These are phyloP conservation scores for Aspergillus biplanus DNA, from an alignment of 495 filamentous ascomycete genomes.

Conservation along the genomic window DNA sequence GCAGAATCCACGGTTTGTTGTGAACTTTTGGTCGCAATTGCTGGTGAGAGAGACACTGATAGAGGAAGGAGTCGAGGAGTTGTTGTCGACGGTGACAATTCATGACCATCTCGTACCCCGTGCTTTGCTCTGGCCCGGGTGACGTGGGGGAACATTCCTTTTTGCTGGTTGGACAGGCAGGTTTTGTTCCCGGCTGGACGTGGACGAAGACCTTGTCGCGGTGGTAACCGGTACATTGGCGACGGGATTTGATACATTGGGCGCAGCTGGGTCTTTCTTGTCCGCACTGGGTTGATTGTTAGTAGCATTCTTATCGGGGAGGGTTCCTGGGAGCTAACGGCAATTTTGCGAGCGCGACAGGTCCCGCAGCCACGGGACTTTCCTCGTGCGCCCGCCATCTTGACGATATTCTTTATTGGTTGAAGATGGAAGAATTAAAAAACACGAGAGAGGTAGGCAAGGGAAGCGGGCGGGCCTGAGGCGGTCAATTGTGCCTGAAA, in stretches of 20 bases:
- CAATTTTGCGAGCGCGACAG: conserved; percentile 46
- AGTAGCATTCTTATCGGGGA: not conserved
- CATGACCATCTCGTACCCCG: conserved; percentile 12
- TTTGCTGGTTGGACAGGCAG: not conserved
- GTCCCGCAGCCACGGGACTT: conserved; percentile 52
- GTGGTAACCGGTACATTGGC: conserved; percentile 42
- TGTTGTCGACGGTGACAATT: conserved; percentile 20
- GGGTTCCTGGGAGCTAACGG: conserved; percentile 27
- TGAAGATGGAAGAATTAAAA: too few relatives aligned
- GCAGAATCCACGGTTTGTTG: conserved; percentile 31
- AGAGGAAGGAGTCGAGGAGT: conserved; percentile 25
- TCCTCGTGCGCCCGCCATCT: conserved; percentile 51
- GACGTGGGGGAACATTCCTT: not conserved
- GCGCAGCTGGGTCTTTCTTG: conserved; percentile 38
- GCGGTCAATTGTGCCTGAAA: too few relatives aligned
- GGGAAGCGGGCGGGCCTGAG: too few relatives aligned
- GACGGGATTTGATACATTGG: conserved; percentile 40
- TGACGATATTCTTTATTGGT: too few relatives aligned
- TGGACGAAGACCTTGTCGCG: conserved; percentile 39
- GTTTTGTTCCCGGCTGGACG: conserved; percentile 22
- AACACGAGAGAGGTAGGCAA: too few relatives aligned
- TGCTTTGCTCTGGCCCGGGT: not conserved
- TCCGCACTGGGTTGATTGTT: conserved; percentile 33
- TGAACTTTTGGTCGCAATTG: not conserved
- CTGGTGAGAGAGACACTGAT: conserved; percentile 19